Evolutionary conservation across 331 rosid species (phyloP).

Genomic region (Ulmus americana): DNA sequence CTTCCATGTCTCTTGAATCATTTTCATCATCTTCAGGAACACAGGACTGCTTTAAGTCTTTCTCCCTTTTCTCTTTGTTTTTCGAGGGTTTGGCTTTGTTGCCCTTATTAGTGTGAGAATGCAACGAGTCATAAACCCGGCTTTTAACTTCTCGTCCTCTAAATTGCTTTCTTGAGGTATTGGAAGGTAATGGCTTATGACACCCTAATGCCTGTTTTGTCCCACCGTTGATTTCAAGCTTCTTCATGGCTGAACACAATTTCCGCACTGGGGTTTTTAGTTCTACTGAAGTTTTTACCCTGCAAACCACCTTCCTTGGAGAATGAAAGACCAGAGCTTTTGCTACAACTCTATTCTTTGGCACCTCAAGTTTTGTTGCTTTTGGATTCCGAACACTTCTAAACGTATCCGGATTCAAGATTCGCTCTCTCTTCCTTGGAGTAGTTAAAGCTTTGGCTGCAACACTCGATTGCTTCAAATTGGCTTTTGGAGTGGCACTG

Average conservation of each 20-base stretch:
- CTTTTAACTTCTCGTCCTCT: slow-evolving; percentile 80
- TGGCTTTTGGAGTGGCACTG: slow-evolving; percentile 54
- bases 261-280: slow-evolving; percentile 47
- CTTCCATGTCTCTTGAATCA: slow-evolving; percentile 55
- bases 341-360: slow-evolving; percentile 51
- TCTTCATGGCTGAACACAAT: slow-evolving; percentile 67
- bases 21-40: slow-evolving; percentile 27
- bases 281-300: slow-evolving; percentile 40
- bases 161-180: slow-evolving; percentile 39
- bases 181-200: slow-evolving; percentile 34
- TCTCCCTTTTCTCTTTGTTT: slow-evolving; percentile 33
- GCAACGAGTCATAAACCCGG: slow-evolving; percentile 69
- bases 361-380: slow-evolving; percentile 32
- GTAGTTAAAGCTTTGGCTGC: slow-evolving; percentile 64
- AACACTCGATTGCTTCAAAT: slow-evolving; percentile 45
- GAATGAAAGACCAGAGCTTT: slow-evolving; percentile 69
- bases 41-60: slow-evolving; percentile 25
- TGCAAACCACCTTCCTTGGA: slow-evolving; percentile 52
- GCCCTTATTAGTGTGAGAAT: slow-evolving; percentile 36
- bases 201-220: slow-evolving; percentile 45
- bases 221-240: slow-evolving; percentile 52
- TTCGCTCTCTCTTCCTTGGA: slow-evolving; percentile 62
- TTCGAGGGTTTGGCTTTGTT: slow-evolving; percentile 30
- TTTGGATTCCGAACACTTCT: slow-evolving; percentile 66
- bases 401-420: slow-evolving; percentile 51